phyloP scores from a whole-genome alignment of 441 rosid genomes.

The Omphalea diandra region DNA sequence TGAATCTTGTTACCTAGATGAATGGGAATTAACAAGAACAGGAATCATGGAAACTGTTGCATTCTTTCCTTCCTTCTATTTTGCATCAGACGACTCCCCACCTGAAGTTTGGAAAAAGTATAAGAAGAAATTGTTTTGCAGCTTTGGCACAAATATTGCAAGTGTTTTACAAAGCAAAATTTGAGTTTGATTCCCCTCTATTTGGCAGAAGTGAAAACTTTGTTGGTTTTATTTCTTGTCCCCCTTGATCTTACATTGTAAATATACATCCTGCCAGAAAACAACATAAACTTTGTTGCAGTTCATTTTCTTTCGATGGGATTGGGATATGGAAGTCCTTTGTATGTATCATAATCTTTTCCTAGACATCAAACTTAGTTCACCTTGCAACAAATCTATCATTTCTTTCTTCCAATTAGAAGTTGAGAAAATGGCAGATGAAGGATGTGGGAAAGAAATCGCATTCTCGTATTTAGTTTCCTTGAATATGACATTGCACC shows the following conservation, averaged over 20 bases:
- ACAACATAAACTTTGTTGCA: neutral
- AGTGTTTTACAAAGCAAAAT: neutral
- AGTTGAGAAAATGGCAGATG: neutral
- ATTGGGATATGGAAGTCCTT: neutral
- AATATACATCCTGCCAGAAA: neutral
- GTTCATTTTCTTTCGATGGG: neutral
- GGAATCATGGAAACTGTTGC: neutral
- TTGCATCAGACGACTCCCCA: too few species aligned
- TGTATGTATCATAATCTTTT: neutral
- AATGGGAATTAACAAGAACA: neutral
- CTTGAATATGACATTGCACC: neutral
- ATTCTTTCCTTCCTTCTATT: neutral
- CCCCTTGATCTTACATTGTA: neutral
- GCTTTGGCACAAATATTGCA: neutral
- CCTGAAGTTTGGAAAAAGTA: neutral
- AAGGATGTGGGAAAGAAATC: neutral
- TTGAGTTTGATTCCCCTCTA: neutral
- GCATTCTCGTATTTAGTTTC: neutral
- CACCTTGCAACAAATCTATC: neutral
- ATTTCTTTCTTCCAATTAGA: neutral
- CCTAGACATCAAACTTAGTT: neutral
- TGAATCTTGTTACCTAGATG: neutral
- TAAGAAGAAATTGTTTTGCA: neutral
- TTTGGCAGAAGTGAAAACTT: neutral
- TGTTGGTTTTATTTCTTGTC: neutral